Evolutionary conservation across 73 alveolate genomes (phyloP).

Genomic region (Blepharisma japonicum): DNA sequence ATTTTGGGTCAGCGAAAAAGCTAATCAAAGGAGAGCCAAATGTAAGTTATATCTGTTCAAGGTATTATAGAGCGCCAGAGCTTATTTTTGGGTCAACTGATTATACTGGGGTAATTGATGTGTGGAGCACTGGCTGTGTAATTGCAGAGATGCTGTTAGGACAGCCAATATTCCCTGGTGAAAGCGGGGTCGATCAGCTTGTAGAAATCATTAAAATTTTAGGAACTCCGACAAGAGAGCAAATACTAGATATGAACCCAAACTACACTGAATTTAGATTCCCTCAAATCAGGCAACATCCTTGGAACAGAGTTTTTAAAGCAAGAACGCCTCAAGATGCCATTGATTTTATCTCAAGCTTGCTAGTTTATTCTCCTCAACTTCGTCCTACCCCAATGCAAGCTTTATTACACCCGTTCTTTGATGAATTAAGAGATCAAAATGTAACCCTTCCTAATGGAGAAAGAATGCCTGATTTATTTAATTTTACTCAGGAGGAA

Average conservation of each 20-base stretch:
- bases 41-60: constrained; percentile 85
- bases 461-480: constrained; percentile 43
- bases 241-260: constrained; percentile 80
- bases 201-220: constrained; percentile 76
- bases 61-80: constrained; percentile 94
- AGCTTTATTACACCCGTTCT: constrained; percentile 71
- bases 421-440: constrained; percentile 80
- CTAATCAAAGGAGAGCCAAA: constrained; percentile 91
- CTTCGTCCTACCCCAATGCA: constrained; percentile 67
- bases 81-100: constrained; percentile 92
- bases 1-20: constrained; percentile 94
- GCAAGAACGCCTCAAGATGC: constrained; percentile 57
- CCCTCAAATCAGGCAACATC: constrained; percentile 85
- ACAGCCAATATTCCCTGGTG: constrained; percentile 75
- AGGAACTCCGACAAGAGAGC: constrained; percentile 86
- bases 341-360: constrained; percentile 56
- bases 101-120: constrained; percentile 76
- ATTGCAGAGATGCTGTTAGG: constrained; percentile 85
- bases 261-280: constrained; percentile 79
- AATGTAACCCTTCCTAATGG: constrained; percentile 62
- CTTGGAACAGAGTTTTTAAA: constrained; percentile 80
- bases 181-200: constrained; percentile 70
- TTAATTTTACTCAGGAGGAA: constrained; percentile 49
- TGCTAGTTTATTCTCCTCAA: constrained; percentile 72
- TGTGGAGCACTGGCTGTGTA: constrained; percentile 93